These are phyloP conservation scores for Pichia phayaonensis DNA, from an alignment of 805 yeast genomes.

Conservation along the genomic window DNA sequence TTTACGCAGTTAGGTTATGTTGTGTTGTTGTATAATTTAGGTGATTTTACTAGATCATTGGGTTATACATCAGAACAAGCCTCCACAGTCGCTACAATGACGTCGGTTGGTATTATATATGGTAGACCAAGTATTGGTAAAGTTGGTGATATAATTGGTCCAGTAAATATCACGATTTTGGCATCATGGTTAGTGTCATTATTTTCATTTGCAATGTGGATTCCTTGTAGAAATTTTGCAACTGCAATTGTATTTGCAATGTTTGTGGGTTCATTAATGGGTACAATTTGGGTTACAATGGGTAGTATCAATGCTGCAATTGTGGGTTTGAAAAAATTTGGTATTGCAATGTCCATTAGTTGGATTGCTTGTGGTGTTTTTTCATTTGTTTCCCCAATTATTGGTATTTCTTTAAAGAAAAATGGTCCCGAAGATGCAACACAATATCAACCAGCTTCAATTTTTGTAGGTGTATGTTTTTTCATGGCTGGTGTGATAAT, in stretches of 20 bases:
- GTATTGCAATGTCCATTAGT: slow-evolving; percentile 38
- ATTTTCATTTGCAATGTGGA: slow-evolving; percentile 44
- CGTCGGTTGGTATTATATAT: slow-evolving; percentile 45
- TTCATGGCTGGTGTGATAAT: slow-evolving; percentile 37
- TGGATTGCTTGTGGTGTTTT: slow-evolving; percentile 46
- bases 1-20: slow-evolving; percentile 56
- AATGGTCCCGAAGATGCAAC: slow-evolving; percentile 31
- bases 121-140: slow-evolving; percentile 53
- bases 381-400: slow-evolving; percentile 51
- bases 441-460: slow-evolving; percentile 45
- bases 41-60: slow-evolving; percentile 51
- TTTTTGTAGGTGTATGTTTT: slow-evolving; percentile 53
- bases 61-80: slow-evolving; percentile 52
- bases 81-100: slow-evolving; percentile 51
- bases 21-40: slow-evolving; percentile 47
- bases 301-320: slow-evolving; percentile 45
- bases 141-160: slow-evolving; percentile 43
- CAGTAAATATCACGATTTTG: slow-evolving; percentile 37
- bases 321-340: slow-evolving; percentile 46
- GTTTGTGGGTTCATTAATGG: slow-evolving; percentile 51
- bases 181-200: slow-evolving; percentile 34
- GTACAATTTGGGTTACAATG: slow-evolving; percentile 49
- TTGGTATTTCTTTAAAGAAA: slow-evolving; percentile 45
- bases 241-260: slow-evolving; percentile 47
- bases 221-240: slow-evolving; percentile 50